Evolutionary conservation across 129 eudicot species (phyloP), one percentile per base, ranked within the genome.

Genomic region (Glebionis coronaria): DNA sequence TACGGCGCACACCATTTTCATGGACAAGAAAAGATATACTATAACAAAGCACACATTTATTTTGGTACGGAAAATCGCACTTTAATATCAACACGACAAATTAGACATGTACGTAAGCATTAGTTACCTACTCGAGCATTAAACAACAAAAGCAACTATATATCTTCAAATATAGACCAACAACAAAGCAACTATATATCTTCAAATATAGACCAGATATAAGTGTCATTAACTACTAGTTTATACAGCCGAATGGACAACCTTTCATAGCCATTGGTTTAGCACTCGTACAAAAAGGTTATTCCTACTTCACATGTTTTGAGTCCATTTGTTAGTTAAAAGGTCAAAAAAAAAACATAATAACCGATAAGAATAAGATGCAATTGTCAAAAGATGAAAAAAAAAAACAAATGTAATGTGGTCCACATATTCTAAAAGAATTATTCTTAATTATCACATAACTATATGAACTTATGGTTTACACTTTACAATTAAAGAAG

Each of bases 191-290:
- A 28, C 19, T 46, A 29, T 16, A 15, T 57, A 28, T 27, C 11
- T 58, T 45, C 44, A 23, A 10, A 25, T 11, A 38, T 5, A 58
- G 56, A 15, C 58, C 6, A 16, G 42, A 35, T 35, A 14, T 13
- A 42, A n/a, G 19, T 13, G 52, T 40, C 38, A 44, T 18, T 35
- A 54, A 12, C n/a, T 56, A 25, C 5, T n/a, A 68, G 8, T 18
- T 53, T 54, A 68, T 40, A 69, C 35, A 69, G 12, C 73, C 35
- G 20, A 44, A 69, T 58, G 56, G 28, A 40, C 44, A 15, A 9
- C 20, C 65, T 70, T 44, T 58, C 10, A 35, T 35, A 35, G 1
- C 42, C 9, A 35, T 8, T 35, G 42, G 42, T 8, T 35, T 35
- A 35, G 9, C 42, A 35, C 42, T 35, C 2, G 10, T 35, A 35